Percentiles rank a stretch among this genome's conserved stretches.
These are phyloP conservation scores for Xylariaceae sp. DNA, from an alignment of 2,329 filamentous ascomycete genomes.

Conservation along the genomic window DNA sequence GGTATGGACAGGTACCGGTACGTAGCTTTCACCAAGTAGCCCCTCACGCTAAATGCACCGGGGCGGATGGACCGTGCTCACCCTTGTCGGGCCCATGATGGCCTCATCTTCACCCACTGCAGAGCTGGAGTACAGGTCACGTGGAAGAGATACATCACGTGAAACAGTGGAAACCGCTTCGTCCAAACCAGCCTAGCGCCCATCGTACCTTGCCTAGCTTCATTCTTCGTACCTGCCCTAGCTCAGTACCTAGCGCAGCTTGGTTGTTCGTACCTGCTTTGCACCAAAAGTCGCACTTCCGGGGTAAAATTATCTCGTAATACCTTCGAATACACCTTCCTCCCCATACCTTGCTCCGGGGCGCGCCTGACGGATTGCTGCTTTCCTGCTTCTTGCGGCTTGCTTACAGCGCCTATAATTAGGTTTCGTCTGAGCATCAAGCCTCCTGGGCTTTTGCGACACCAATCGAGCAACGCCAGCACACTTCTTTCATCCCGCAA, in stretches of 20 bases:
- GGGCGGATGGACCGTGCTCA: neutral
- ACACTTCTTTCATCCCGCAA: neutral
- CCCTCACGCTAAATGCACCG: too few relatives aligned
- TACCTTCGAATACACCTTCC: neutral
- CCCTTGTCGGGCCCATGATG: neutral
- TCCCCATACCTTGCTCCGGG: too few relatives aligned
- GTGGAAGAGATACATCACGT: neutral
- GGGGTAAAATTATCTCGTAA: neutral
- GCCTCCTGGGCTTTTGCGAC: neutral
- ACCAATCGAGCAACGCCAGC: neutral
- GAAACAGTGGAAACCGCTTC: neutral
- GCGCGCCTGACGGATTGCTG: too few relatives aligned
- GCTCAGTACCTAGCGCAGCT: too few relatives aligned
- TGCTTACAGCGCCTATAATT: neutral
- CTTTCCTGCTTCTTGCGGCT: too few relatives aligned
- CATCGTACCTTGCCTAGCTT: too few relatives aligned
- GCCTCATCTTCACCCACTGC: too few relatives aligned
- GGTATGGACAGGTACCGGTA: too few relatives aligned
- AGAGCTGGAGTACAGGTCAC: neutral
- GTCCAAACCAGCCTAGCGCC: too few relatives aligned
- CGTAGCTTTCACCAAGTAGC: too few relatives aligned
- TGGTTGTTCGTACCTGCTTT: neutral
- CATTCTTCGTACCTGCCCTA: too few relatives aligned
- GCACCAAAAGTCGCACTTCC: neutral
- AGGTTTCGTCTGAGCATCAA: neutral